Conservation (phyloP, 2,329 filamentous ascomycete species). For the Microdochium nivale region DNA sequence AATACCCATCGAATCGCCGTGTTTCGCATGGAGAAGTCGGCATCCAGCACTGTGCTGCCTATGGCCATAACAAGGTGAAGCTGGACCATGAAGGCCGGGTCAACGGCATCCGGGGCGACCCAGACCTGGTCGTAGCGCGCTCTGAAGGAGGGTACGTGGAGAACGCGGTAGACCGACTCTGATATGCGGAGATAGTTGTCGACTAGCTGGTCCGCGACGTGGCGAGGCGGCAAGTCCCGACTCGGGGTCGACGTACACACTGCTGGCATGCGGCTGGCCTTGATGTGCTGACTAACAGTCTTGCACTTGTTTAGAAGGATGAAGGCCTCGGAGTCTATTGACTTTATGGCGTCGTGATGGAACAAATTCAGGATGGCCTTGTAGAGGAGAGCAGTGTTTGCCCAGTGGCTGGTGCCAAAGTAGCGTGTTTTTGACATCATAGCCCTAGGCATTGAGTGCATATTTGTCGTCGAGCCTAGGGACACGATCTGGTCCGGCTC, state of each 20-base stretch:
- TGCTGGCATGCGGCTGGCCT: constrained; percentile 24
- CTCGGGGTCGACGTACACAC: neutral
- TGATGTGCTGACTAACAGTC: constrained; percentile 29
- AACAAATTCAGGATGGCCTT: constrained; percentile 14
- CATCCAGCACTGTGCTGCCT: constrained; percentile 38
- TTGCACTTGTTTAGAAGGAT: constrained; percentile 29
- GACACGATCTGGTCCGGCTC: constrained; percentile 7
- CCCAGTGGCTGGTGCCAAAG: constrained; percentile 42
- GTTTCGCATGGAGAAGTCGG: constrained; percentile 30
- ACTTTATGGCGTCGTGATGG: constrained; percentile 8
- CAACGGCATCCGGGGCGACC: constrained; percentile 28
- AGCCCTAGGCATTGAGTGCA: constrained; percentile 16
- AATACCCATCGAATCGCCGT: constrained; percentile 40
- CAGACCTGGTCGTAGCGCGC: constrained; percentile 43
- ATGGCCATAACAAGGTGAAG: constrained; percentile 45
- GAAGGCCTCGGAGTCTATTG: constrained; percentile 21
- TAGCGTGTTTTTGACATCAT: constrained; percentile 34
- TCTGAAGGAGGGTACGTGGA: constrained; percentile 49
- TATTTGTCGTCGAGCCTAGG: constrained; percentile 10
- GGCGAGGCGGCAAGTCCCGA: constrained; percentile 22
- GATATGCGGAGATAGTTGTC: constrained; percentile 45
- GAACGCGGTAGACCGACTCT: constrained; percentile 46
- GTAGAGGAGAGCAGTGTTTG: constrained; percentile 22
- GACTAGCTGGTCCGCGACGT: constrained; percentile 40
- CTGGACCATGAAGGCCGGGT: constrained; percentile 38